Percentiles rank a stretch among this genome's conserved stretches.
These are phyloP conservation scores for Nemania diffusa DNA, from an alignment of 2,329 filamentous ascomycete genomes.

Conservation along the genomic window DNA sequence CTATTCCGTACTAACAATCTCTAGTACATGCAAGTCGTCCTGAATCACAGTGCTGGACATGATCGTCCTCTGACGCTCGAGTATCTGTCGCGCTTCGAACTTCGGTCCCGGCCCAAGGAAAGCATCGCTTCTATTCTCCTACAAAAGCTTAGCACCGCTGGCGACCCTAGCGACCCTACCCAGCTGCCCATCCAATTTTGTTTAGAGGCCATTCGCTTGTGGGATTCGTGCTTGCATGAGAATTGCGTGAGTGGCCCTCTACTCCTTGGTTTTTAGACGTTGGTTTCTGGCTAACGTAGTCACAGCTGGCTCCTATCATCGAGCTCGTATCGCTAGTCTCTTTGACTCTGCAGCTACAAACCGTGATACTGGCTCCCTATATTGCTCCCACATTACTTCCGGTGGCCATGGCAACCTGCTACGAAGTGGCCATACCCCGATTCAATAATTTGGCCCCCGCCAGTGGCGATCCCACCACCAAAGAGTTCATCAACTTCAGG, in stretches of 20 bases:
- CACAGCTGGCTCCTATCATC: conserved; percentile 69
- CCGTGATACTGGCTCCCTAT: conserved; percentile 66
- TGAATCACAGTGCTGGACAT: conserved; percentile 68
- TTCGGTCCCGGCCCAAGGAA: conserved; percentile 70
- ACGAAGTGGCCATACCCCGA: conserved; percentile 67
- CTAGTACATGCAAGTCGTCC: conserved; percentile 69
- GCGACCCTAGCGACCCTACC: conserved; percentile 59
- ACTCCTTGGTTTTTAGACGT: neutral
- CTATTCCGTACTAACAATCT: conserved; percentile 39
- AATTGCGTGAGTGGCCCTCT: conserved; percentile 50
- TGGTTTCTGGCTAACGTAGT: conserved; percentile 13
- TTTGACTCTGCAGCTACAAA: conserved; percentile 71
- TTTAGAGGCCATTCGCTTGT: conserved; percentile 71
- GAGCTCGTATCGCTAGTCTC: conserved; percentile 72
- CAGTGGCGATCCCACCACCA: conserved; percentile 61
- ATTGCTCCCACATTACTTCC: conserved; percentile 68
- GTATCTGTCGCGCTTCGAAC: conserved; percentile 69
- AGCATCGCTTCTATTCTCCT: conserved; percentile 75
- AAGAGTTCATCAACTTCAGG: conserved; percentile 57
- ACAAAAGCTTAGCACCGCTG: conserved; percentile 70
- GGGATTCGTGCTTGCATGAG: conserved; percentile 74
- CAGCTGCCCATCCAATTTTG: conserved; percentile 73
- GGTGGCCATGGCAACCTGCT: conserved; percentile 68
- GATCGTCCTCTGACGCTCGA: conserved; percentile 73
- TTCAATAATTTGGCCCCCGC: conserved; percentile 61